These are phyloP conservation scores for Monascus purpureus DNA, from an alignment of 495 filamentous ascomycete species.

Conservation along the genomic window DNA sequence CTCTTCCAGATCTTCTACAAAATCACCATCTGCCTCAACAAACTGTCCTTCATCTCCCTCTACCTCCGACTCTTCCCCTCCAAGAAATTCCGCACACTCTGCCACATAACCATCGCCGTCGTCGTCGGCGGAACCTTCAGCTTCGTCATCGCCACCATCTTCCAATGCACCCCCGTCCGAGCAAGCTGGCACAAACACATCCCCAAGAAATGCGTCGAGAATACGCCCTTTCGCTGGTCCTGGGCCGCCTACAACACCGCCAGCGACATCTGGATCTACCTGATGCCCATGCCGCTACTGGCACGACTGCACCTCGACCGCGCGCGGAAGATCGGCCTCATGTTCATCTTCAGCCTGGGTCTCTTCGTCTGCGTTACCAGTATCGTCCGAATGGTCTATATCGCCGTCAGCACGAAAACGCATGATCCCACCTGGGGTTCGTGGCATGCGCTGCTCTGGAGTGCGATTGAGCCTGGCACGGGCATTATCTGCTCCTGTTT, in stretches of 20 bases:
- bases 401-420: conserved; percentile 11
- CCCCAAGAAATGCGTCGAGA: conserved; percentile 8
- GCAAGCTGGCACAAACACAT: conserved; percentile 21
- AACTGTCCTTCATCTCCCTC: conserved; percentile 20
- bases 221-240: conserved; percentile 9
- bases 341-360: conserved; percentile 19
- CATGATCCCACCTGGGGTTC: conserved; percentile 10
- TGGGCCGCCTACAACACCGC: conserved; percentile 17
- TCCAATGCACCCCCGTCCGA: conserved; percentile 28
- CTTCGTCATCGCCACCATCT: conserved; percentile 22
- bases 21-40: conserved; percentile 18
- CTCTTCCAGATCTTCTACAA: conserved; percentile 24
- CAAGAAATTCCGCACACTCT: conserved; percentile 11
- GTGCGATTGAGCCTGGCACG: conserved; percentile 11
- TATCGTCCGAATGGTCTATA: conserved; percentile 13
- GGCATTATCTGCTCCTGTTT: conserved; percentile 14
- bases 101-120: conserved; percentile 8
- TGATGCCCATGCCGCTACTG: conserved; percentile 26
- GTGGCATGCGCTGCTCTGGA: conserved; percentile 12
- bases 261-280: conserved; percentile 26
- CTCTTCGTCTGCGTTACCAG: conserved; percentile 17
- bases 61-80: conserved; percentile 23
- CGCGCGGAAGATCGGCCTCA: conserved; percentile 22
- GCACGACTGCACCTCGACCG: conserved; percentile 22
- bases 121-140: conserved; percentile 6